Evolutionary conservation across 2,329 filamentous ascomycete genomes (phyloP), one percentile per base, ranked within the genome.

Genomic region (Kalmusia sp.): DNA sequence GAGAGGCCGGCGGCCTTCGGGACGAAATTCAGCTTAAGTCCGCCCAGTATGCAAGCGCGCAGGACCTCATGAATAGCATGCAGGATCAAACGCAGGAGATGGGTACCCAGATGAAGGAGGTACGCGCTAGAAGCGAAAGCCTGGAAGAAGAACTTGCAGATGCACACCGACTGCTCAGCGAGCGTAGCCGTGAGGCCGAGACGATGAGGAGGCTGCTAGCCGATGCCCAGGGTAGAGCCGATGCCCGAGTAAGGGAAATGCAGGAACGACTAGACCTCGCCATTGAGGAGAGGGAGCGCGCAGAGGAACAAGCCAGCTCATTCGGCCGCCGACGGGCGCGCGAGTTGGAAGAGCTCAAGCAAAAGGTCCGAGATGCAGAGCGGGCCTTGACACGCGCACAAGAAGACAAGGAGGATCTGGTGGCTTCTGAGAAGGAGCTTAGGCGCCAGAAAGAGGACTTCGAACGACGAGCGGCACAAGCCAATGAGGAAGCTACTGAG

Each of bases 111-210:
- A 89, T 97, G 75, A 96, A 95, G 74, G 95, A 99, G 75, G 86
- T 90, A 1, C 87, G 90, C 56, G 86, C 88, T 44, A 88, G 92
- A 61, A 89, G 88, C 33, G 93, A 97, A 67, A 90, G 88, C 52
- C 79, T 98, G 0, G 93, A 97, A 68, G 95, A 99, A 75, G 95
- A 99, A 73, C 82, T 98, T 1, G 86, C 87, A 1, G 95, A 99
- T 74, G 89, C 92, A 3, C 92, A 96, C 70, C 86, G 91, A 52
- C 84, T 97, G 55, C 83, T 99, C 2, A 87, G 85, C 47, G 95
- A 99, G 74, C 87, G 95, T 22, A 93, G 91, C 3, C 86, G 95
- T 37, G 95, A 99, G 76, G 91, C 87, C 22, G 93, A 98, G 77
- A 97, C 92, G 1, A 98, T 99, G 93, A 87, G 95, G 28, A 83